These are phyloP conservation scores for Plasmodium coatneyi DNA, from an alignment of 169 alveolate genomes.

Conservation along the genomic window DNA sequence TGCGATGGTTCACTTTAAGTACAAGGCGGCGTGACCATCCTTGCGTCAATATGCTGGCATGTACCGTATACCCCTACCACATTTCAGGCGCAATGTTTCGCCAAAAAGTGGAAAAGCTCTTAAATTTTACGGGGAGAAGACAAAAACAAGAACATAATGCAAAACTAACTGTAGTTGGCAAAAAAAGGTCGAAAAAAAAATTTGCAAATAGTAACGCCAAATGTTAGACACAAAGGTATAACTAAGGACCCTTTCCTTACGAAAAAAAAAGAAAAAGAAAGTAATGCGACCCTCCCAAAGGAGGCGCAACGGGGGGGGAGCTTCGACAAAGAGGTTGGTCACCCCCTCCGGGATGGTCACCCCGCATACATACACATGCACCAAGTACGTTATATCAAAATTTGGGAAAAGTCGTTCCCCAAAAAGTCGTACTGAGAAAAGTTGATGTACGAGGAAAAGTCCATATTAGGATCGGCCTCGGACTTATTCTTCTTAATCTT, in stretches of 20 bases:
- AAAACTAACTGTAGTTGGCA: neutral
- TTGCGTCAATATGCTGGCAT: neutral
- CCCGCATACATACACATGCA: neutral
- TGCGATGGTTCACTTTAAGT: constrained; percentile 51
- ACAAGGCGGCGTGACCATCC: neutral
- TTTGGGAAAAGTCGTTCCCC: constrained; percentile 71
- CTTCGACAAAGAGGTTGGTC: neutral
- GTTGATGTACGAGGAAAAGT: constrained; percentile 31
- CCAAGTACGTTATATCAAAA: neutral
- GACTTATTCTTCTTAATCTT: constrained; percentile 13
- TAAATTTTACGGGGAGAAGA: neutral
- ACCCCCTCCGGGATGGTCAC: neutral
- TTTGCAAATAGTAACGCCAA: neutral
- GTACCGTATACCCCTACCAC: neutral
- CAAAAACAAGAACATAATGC: neutral
- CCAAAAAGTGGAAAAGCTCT: neutral
- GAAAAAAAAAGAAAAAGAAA: neutral
- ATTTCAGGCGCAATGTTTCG: neutral
- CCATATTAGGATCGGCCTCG: constrained; percentile 18
- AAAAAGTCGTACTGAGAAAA: constrained; percentile 55
- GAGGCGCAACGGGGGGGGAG: neutral
- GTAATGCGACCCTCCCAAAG: neutral
- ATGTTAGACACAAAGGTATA: neutral
- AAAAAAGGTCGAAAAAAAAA: no score
- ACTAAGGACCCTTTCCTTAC: neutral